phyloP scores from a whole-genome alignment of 2,329 filamentous ascomycete genomes.

The Xylariaceae sp. region DNA sequence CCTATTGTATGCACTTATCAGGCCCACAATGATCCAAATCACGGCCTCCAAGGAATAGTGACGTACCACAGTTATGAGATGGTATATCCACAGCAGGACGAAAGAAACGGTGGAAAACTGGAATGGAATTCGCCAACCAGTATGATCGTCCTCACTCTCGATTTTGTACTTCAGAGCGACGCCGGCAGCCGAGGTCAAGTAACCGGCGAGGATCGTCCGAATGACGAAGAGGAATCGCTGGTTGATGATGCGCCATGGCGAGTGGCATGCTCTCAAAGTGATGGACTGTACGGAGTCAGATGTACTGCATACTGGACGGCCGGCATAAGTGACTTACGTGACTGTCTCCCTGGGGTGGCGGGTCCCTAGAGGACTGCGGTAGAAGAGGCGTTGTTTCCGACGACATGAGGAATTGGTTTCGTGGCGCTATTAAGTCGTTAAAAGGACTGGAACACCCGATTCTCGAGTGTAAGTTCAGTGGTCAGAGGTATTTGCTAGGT shows the following conservation, averaged over 20 bases:
- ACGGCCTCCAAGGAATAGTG: background rate
- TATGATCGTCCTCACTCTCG: slow-evolving; percentile 36
- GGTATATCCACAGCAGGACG: slow-evolving; percentile 41
- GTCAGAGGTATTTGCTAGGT: slow-evolving; percentile 11
- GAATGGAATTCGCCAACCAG: slow-evolving; percentile 41
- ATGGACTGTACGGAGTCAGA: slow-evolving; percentile 41
- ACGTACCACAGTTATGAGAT: slow-evolving; percentile 44
- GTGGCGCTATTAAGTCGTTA: background rate
- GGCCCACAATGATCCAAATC: background rate
- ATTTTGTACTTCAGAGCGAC: slow-evolving; percentile 45
- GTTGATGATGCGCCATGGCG: slow-evolving; percentile 44
- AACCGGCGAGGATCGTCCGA: slow-evolving; percentile 39
- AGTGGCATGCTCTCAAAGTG: slow-evolving; percentile 48
- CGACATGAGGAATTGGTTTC: slow-evolving; percentile 20
- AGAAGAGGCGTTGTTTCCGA: slow-evolving; percentile 30
- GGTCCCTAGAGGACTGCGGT: slow-evolving; percentile 17
- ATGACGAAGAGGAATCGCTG: slow-evolving; percentile 43
- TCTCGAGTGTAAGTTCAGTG: background rate
- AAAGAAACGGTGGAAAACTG: slow-evolving; percentile 46
- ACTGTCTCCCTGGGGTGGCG: slow-evolving; percentile 25
- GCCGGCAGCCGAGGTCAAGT: slow-evolving; percentile 38
- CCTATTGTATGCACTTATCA: slow-evolving; percentile 29
- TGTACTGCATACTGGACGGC: background rate
- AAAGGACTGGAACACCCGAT: background rate
- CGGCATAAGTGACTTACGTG: slow-evolving; percentile 28